Conservation (phyloP, 176 grass and related monocot genomes). For the Bromus sterilis region DNA sequence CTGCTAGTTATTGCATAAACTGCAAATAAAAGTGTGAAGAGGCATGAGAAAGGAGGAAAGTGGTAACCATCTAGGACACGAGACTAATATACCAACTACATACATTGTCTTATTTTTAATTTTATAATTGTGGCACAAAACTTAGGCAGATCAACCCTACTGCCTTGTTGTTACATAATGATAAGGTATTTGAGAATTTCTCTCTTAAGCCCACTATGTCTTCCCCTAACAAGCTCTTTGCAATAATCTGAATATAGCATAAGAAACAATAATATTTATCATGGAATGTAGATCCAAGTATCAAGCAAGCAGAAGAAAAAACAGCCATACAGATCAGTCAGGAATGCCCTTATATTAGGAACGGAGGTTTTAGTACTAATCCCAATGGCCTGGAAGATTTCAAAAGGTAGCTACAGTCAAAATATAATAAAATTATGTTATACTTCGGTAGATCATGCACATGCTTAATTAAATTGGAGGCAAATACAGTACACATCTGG, state of each 20-base stretch:
- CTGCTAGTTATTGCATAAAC: not conserved
- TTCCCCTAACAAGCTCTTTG: constrained; percentile 75
- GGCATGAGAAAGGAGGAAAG: not conserved
- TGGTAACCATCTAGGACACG: not conserved
- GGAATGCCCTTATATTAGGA: too few relatives aligned
- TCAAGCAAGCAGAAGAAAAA: not conserved
- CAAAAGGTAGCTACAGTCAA: too few relatives aligned
- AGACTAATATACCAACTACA: constrained; percentile 45
- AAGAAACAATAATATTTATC: not conserved
- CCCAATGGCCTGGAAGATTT: too few relatives aligned
- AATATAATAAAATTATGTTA: too few relatives aligned
- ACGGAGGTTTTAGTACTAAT: too few relatives aligned
- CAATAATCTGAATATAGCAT: constrained; percentile 48
- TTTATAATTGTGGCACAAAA: constrained; percentile 70
- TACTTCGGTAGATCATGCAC: too few relatives aligned
- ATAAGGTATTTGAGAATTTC: constrained; percentile 79
- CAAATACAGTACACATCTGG: too few relatives aligned
- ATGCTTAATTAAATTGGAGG: too few relatives aligned
- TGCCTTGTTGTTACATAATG: too few relatives aligned
- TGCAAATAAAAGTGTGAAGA: not conserved
- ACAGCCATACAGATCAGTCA: not conserved
- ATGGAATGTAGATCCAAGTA: not conserved
- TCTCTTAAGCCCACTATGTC: constrained; percentile 78
- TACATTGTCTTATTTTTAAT: constrained; percentile 57
- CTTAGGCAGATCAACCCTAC: too few relatives aligned